phyloP scores from a whole-genome alignment of 2,329 filamentous ascomycete genomes.

The Domatiomyces catenatus region DNA sequence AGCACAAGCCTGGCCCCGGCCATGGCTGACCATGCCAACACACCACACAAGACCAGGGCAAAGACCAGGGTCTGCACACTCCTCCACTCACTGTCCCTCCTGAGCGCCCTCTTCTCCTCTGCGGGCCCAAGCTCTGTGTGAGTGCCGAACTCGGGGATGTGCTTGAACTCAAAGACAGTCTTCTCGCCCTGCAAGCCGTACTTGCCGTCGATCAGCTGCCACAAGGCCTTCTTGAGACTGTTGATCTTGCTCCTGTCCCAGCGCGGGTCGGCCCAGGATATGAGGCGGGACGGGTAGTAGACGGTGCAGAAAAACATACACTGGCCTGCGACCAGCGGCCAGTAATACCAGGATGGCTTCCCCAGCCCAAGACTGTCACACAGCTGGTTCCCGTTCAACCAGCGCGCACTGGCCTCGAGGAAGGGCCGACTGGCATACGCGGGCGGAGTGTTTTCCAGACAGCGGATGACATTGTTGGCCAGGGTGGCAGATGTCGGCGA shows the following conservation, averaged over 20 bases:
- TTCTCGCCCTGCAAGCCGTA: constrained; percentile 45
- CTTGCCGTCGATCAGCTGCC: constrained; percentile 43
- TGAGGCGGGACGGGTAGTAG: constrained; percentile 31
- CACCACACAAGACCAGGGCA: not conserved
- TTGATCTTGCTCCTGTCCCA: constrained; percentile 38
- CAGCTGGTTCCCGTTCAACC: constrained; percentile 35
- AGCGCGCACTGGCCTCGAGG: constrained; percentile 25
- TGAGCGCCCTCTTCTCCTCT: not conserved
- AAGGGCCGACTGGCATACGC: constrained; percentile 27
- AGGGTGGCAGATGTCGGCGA: constrained; percentile 23
- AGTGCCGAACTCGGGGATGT: constrained; percentile 34
- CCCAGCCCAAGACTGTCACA: constrained; percentile 26
- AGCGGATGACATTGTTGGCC: constrained; percentile 44
- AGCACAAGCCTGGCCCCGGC: not conserved
- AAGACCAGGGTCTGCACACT: not conserved
- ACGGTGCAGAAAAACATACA: constrained; percentile 46
- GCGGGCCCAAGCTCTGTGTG: not conserved
- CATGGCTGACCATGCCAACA: not conserved
- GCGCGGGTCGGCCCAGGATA: constrained; percentile 32
- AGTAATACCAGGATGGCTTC: constrained; percentile 17
- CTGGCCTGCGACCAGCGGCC: constrained; percentile 22
- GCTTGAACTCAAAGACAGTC: constrained; percentile 56
- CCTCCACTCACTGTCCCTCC: not conserved
- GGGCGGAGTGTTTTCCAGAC: constrained; percentile 51
- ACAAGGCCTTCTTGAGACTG: constrained; percentile 38